phyloP scores from a whole-genome alignment of 441 rosid genomes.

The Populus tomentosa region DNA sequence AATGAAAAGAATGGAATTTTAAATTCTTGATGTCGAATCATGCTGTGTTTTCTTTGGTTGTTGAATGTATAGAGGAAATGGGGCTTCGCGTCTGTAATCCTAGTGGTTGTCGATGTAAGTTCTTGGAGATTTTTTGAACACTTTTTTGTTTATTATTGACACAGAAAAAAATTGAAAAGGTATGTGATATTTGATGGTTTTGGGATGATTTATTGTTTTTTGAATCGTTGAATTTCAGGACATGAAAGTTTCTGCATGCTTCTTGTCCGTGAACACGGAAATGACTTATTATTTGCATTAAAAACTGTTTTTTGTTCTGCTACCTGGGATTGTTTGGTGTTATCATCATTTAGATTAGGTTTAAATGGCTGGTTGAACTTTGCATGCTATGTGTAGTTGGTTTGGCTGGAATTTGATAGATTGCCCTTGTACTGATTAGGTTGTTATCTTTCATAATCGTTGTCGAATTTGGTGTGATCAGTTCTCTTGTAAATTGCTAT shows the following conservation, averaged over 20 bases:
- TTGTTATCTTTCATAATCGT: neutral
- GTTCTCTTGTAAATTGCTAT: neutral
- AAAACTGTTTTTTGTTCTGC: neutral
- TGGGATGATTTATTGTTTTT: neutral
- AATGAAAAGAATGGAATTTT: neutral
- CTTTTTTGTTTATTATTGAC: neutral
- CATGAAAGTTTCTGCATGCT: neutral
- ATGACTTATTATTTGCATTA: neutral
- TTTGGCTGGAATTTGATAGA: neutral
- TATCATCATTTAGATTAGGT: neutral
- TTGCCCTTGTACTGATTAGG: neutral
- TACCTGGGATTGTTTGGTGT: neutral
- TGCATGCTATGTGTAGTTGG: neutral
- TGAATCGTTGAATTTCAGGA: neutral
- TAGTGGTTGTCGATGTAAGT: no score
- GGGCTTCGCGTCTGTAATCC: neutral
- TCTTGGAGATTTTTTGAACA: no score
- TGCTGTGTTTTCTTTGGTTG: neutral
- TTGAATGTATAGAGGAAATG: neutral
- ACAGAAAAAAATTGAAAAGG: neutral
- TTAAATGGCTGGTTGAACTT: neutral
- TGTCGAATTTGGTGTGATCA: neutral
- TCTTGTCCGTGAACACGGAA: neutral
- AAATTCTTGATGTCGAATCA: neutral
- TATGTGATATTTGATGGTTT: neutral